Conservation (phyloP, 2,329 filamentous ascomycete genomes). For the Amesomyces nigricolor region DNA sequence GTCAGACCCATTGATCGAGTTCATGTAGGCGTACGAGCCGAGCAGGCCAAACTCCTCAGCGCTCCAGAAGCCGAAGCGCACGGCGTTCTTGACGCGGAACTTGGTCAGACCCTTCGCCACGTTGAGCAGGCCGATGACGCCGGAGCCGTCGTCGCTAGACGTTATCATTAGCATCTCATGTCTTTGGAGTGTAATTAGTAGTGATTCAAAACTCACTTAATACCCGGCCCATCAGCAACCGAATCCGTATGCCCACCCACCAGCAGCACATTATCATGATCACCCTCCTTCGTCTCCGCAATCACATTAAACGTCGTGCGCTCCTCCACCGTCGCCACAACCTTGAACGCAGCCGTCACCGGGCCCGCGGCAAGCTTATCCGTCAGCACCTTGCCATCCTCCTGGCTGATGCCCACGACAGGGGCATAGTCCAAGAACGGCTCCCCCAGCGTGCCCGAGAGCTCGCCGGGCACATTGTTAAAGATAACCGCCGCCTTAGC, state of each 20-base stretch:
- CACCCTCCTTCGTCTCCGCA: constrained; percentile 26
- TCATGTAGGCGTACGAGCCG: constrained; percentile 50
- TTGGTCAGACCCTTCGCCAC: constrained; percentile 24
- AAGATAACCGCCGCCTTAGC: constrained; percentile 55
- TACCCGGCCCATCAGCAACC: constrained; percentile 23
- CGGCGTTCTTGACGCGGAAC: constrained; percentile 39
- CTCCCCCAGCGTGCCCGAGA: constrained; percentile 51
- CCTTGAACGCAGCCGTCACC: constrained; percentile 30
- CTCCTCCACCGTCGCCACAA: constrained; percentile 20
- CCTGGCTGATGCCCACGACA: constrained; percentile 47
- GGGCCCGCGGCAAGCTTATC: constrained; percentile 29
- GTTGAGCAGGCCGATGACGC: constrained; percentile 24
- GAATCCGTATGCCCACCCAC: constrained; percentile 25
- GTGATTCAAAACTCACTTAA: constrained; percentile 18
- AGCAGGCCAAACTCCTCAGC: constrained; percentile 53
- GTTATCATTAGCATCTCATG: background rate
- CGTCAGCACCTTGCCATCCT: constrained; percentile 36
- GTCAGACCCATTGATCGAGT: constrained; percentile 34
- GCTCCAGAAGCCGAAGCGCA: constrained; percentile 59
- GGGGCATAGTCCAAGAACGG: constrained; percentile 44
- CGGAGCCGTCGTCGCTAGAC: constrained; percentile 23
- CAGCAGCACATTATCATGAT: constrained; percentile 25
- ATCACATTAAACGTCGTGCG: constrained; percentile 25
- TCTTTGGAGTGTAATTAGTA: no score
- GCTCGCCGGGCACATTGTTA: constrained; percentile 51